A percentile compares a stretch with the other conserved stretches of the same genome.
Evolutionary conservation across 1,284 basidiomycete genomes (phyloP).

Genomic region (Entoloma clypeatum): DNA sequence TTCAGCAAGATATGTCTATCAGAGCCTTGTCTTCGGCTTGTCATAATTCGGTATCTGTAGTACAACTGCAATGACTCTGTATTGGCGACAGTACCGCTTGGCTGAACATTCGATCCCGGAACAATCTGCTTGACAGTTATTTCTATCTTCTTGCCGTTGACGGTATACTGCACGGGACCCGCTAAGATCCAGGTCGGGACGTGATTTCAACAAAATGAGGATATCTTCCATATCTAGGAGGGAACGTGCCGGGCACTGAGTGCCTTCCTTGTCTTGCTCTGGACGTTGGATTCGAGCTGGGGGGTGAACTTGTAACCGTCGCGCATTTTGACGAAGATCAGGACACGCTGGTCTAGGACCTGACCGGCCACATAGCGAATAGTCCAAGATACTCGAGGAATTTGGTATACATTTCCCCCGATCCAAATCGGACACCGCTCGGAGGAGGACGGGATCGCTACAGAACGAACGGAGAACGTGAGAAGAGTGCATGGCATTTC

Average conservation of each 20-base stretch:
- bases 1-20: too few relatives aligned
- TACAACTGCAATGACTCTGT: constrained; percentile 60
- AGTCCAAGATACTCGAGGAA: constrained; percentile 57
- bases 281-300: constrained; percentile 49
- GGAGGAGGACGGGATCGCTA: constrained; percentile 74
- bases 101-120: constrained; percentile 54
- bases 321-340: constrained; percentile 81
- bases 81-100: constrained; percentile 69
- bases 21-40: constrained; percentile 15
- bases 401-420: constrained; percentile 78
- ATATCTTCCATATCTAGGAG: constrained; percentile 60
- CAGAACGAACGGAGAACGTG: not conserved
- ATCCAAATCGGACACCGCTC: constrained; percentile 85
- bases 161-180: constrained; percentile 48
- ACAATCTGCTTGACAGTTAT: constrained; percentile 73
- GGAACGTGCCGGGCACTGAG: constrained; percentile 78
- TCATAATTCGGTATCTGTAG: constrained; percentile 43
- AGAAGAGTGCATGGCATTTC: constrained; percentile 1
- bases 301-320: constrained; percentile 47
- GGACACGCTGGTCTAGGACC: constrained; percentile 79
- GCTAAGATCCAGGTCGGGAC: not conserved
- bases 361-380: constrained; percentile 79
- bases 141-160: constrained; percentile 73
- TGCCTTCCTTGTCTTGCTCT: constrained; percentile 56
- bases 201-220: constrained; percentile 28